Base-by-base conservation (phyloP, 2,329 filamentous ascomycete species). In the Parastagonospora avenae region DNA sequence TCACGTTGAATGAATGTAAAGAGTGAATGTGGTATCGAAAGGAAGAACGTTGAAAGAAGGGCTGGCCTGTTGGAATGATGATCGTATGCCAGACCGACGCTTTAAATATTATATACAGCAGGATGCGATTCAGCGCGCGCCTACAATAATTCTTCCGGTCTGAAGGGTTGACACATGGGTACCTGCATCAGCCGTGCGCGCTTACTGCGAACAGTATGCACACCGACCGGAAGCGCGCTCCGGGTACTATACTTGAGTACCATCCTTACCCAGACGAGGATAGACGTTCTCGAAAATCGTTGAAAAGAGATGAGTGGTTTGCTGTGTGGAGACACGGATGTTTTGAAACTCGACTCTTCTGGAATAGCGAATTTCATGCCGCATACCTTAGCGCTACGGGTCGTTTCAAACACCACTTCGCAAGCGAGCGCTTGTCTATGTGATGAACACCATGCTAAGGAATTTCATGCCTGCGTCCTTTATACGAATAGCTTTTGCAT, bases 31-130 rank as follows among this genome's bases (percentile, higher is more conserved):
- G 19, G 19, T 24, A 24, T 24, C 32, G 43, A 63, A 60, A 40
- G 57, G 63, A 54, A 55, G 56, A 52, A 58, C 42, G 48, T 52
- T 49, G 19, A 50, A 57, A 52, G 52, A 62, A 63, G 57, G 59
- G 59, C 62, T 63, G 56, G 60, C 56, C 57, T 45, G 55, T 55
- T 62, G 50, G 55, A 59, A 58, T 57, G 47, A 57, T 52, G 43
- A 49, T 52, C 24, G 16, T 11, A 16, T 16, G 19, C 27, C 31
- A 38, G 42, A 40, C 38, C 30, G 46, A 51, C 47, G 27, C 48
- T 9, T 32, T 47, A 28, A 29, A 47, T 39, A 41, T 59, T 54
- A 42, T 60, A 62, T 55, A 50, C 14, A n/a, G 24, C 10, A 6
- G 14, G 19, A 14, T 38, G 16, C 14, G n/a, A 8, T 31, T 38